These are phyloP conservation scores for Albugo laibachii DNA, from an alignment of 352 stramenopile genomes.

Conservation along the genomic window DNA sequence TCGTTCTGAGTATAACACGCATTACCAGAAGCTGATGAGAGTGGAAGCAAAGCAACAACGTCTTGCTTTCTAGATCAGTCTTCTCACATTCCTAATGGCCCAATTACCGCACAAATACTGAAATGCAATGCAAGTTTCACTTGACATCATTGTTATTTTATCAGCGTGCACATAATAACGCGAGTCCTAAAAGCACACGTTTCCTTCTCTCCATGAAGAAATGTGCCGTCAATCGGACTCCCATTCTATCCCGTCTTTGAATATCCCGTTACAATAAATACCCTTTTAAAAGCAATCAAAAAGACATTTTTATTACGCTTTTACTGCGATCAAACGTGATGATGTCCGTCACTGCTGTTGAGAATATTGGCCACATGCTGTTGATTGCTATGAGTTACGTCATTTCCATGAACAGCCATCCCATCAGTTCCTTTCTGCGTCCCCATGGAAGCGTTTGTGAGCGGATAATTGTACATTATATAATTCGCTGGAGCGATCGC, in stretches of 20 bases:
- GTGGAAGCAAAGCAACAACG: conserved; percentile 20
- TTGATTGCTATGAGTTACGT: no score
- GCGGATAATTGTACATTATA: conserved; percentile 58
- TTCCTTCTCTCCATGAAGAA: conserved; percentile 44
- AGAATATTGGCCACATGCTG: no score
- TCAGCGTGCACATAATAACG: conserved; percentile 62
- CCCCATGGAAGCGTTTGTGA: conserved; percentile 9
- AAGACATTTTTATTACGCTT: no score
- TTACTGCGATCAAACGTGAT: no score
- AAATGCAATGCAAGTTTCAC: conserved; percentile 30
- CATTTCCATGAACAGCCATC: no score
- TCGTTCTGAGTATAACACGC: conserved; percentile 47
- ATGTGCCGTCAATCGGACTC: conserved; percentile 76
- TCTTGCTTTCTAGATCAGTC: conserved; percentile 44
- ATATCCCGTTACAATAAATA: no score
- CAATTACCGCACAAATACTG: conserved; percentile 42
- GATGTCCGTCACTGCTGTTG: no score
- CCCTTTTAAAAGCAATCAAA: no score
- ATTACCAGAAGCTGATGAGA: conserved; percentile 56
- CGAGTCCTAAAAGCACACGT: conserved; percentile 78
- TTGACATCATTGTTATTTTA: conserved; percentile 51
- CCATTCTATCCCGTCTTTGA: no score
- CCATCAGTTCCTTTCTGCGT: no score
- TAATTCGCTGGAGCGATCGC: conserved; percentile 58
- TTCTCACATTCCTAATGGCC: conserved; percentile 27